Evolutionary conservation across 352 stramenopile species (phyloP).

Genomic region (Globisporangium viniferum): DNA sequence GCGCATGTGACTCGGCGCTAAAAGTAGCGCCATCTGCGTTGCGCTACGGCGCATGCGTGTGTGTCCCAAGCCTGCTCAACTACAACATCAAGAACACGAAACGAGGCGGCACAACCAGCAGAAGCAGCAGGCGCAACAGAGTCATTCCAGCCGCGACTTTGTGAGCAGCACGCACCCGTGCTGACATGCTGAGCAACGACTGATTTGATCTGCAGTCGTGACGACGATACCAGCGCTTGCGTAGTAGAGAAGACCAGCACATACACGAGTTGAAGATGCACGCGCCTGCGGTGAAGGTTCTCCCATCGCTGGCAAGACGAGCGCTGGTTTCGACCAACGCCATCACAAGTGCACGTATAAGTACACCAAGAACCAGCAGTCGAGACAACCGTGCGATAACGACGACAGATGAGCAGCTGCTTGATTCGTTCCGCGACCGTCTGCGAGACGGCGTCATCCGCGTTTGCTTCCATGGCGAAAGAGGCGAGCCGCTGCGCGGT

Average conservation of each 20-base stretch:
- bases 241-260: background rate
- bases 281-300: background rate
- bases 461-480: constrained; percentile 43
- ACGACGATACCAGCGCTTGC: background rate
- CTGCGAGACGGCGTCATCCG: constrained; percentile 56
- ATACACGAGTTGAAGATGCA: background rate
- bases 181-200: constrained; percentile 1
- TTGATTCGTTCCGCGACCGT: constrained; percentile 51
- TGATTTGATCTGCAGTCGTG: background rate
- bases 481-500: constrained; percentile 47
- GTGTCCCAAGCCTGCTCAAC: background rate
- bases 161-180: background rate
- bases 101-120: background rate
- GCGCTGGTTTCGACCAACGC: background rate
- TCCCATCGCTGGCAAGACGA: background rate
- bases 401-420: constrained; percentile 22
- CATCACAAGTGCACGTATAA: background rate
- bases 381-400: background rate
- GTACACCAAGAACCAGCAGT: background rate
- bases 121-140: background rate
- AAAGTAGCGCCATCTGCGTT: background rate
- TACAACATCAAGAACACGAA: background rate
- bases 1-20: background rate
- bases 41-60: background rate
- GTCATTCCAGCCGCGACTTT: background rate